Base-by-base conservation (phyloP, 805 yeast species). In the Starmera pachycereana region DNA sequence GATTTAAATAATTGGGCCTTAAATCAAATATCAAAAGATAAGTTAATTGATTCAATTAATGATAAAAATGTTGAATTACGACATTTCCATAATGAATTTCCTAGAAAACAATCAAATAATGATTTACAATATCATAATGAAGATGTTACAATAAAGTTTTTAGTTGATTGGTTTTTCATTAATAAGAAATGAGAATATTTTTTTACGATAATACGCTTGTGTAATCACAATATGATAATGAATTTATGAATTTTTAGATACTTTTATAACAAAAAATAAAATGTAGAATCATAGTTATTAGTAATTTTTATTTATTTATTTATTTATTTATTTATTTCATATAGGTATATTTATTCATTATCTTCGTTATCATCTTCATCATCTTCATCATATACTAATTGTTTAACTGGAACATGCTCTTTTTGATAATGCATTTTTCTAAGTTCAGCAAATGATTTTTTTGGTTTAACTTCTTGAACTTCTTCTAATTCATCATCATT, bases 401-500 rank as follows among this genome's bases (percentile, higher is more conserved):
- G 12, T 3, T n/a, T 12, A 12, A 12, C 33, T 12, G 44, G 40
- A 18, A 41, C 37, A 36, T 44, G 51, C 31, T 52, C 56, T 29
- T 41, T 37, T 18, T 44, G 42, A 34, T 51, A 50, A 32, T 50
- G 56, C 36, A 40, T 38, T 37, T 51, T 51, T 43, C 57, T 50
- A 37, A 50, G 25, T 41, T 50, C 54, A 8, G 44, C 56, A 43
- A 53, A 53, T 6, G 54, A 45, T 43, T 44, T 69, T 54, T 43
- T 48, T 33, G 81, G 90, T 48, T 72, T 84, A 1, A 78, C 38
- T 32, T 38, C 42, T 30, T 38, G 42, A 6, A 44, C 50, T 12
- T 45, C 50, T 13, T 44, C 46, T 3, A 41, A 49, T 8, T 46
- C 49, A 1, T 34, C 42, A 4, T 47, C 44, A 18, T 43, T 40